These are phyloP conservation scores for Pichia cephalocereana DNA, from an alignment of 805 yeast genomes.

Conservation along the genomic window DNA sequence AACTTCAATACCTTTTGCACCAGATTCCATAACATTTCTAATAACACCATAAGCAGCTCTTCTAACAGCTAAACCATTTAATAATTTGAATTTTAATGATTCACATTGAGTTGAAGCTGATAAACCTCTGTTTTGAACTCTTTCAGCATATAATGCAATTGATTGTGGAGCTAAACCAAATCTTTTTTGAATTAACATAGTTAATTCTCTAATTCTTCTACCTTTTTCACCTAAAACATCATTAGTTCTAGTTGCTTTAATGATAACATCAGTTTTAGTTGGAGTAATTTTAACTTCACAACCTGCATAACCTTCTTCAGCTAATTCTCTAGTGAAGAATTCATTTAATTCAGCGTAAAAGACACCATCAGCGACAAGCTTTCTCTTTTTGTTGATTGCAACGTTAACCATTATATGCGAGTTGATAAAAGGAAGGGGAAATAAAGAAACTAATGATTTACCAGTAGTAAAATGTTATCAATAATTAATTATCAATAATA, in stretches of 20 bases:
- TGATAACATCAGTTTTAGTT: constrained; percentile 94
- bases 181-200: constrained; percentile 97
- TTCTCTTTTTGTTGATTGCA: constrained; percentile 53
- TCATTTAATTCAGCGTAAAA: constrained; percentile 99
- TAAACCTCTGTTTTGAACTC: constrained; percentile 98
- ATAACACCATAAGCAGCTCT: constrained; percentile 99
- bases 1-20: constrained; percentile 99
- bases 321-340: constrained; percentile 99
- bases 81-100: constrained; percentile 95
- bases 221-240: constrained; percentile 99
- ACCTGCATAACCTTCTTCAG: constrained; percentile 99
- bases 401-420: background rate
- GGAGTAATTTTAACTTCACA: constrained; percentile 99
- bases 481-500: no score
- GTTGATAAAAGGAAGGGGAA: background rate
- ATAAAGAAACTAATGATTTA: no score
- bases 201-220: constrained; percentile 98
- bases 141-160: constrained; percentile 93
- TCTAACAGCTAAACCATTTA: constrained; percentile 98
- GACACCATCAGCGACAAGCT: constrained; percentile 99
- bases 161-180: constrained; percentile 93
- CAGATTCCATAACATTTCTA: constrained; percentile 99
- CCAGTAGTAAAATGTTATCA: no score
- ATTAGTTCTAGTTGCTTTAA: constrained; percentile 98
- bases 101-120: constrained; percentile 99